A percentile compares a stretch with the other conserved stretches of the same genome.
These are phyloP conservation scores for Ceratopteris richardii DNA, from an alignment of 75 land plant genomes.

Conservation along the genomic window DNA sequence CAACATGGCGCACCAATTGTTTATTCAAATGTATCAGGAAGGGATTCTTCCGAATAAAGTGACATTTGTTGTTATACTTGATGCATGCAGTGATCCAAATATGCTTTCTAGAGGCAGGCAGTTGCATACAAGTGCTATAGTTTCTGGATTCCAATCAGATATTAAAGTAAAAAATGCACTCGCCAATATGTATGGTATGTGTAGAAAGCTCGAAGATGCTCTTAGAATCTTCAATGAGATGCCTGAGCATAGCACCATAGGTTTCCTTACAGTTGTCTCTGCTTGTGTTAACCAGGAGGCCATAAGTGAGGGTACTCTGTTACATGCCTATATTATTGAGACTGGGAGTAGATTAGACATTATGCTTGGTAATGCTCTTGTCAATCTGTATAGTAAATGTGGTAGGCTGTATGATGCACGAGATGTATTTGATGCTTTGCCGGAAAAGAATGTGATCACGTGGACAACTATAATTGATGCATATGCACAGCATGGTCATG, in stretches of 20 bases:
- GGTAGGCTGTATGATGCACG: conserved; percentile 12
- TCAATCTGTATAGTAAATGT: conserved; percentile 13
- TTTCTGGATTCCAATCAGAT: conserved; percentile 20
- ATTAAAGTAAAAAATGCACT: conserved; percentile 25
- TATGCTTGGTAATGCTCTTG: conserved; percentile 13
- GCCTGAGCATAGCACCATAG: conserved; percentile 37
- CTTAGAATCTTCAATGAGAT: conserved; percentile 31
- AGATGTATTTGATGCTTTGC: conserved; percentile 8
- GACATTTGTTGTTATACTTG: background rate
- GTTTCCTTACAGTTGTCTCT: too few relatives aligned
- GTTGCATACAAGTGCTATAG: conserved; percentile 26
- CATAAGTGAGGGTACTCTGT: background rate
- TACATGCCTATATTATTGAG: conserved; percentile 9
- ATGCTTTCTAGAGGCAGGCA: conserved; percentile 17
- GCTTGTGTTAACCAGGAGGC: conserved; percentile 3
- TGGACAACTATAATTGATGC: conserved; percentile 13
- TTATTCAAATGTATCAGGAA: conserved; percentile 16
- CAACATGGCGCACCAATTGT: background rate
- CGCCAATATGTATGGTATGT: conserved; percentile 40
- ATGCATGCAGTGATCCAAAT: conserved; percentile 5
- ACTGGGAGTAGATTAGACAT: background rate
- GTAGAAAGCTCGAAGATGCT: conserved; percentile 40
- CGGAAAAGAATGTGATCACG: conserved; percentile 9
- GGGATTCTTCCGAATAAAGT: conserved; percentile 4
- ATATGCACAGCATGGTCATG: conserved; percentile 12